phyloP scores from a whole-genome alignment of 768 basidiomycete genomes.

The Austroboletus festivus region DNA sequence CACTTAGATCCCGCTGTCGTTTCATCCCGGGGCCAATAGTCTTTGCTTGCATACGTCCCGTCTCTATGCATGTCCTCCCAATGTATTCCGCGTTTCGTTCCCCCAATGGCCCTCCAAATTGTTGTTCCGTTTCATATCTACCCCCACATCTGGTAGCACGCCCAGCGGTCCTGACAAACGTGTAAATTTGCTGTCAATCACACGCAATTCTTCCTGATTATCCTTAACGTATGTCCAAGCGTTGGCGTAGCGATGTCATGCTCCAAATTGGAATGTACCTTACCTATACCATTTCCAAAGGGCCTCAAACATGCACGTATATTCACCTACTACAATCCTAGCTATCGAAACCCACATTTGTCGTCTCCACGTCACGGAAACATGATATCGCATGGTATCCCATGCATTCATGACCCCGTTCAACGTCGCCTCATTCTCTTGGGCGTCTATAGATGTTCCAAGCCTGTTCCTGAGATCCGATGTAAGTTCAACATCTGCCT shows the following conservation, averaged over 20 bases:
- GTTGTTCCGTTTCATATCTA: constrained; percentile 1
- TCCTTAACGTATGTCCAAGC: constrained; percentile 14
- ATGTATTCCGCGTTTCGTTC: constrained; percentile 15
- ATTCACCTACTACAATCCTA: constrained; percentile 13
- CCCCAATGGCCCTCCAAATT: constrained; percentile 1
- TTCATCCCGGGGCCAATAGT: constrained; percentile 7
- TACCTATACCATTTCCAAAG: constrained; percentile 1
- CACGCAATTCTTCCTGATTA: neutral
- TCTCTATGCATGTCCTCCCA: constrained; percentile 12
- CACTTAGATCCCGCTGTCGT: constrained; percentile 14
- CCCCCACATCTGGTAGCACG: constrained; percentile 6
- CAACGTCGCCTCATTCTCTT: constrained; percentile 3
- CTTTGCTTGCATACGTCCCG: constrained; percentile 4
- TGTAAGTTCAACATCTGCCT: constrained; percentile 19
- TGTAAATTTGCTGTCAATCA: constrained; percentile 5
- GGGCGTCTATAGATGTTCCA: neutral
- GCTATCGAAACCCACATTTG: neutral
- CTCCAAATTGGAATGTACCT: constrained; percentile 3
- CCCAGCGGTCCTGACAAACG: constrained; percentile 8
- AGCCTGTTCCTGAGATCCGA: constrained; percentile 14
- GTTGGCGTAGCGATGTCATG: constrained; percentile 17
- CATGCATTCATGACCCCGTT: neutral
- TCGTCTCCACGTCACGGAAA: constrained; percentile 7
- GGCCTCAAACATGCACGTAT: constrained; percentile 23
- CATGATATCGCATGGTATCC: neutral